Evolutionary conservation across 2,329 filamentous ascomycete species (phyloP).

Genomic region (Colletotrichum navitas): DNA sequence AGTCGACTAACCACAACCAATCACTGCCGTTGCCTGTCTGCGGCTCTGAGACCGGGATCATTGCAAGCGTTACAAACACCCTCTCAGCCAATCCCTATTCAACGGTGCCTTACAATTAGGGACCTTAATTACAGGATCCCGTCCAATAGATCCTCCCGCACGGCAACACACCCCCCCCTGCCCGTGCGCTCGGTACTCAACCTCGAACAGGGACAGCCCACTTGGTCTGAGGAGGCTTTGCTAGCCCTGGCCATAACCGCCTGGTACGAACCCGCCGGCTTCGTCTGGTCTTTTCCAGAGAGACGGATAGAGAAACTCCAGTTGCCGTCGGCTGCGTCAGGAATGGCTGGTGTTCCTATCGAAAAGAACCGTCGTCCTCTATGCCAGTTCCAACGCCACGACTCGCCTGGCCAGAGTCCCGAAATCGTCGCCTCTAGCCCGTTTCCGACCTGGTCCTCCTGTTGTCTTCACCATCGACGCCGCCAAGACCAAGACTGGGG

Average conservation of each 20-base stretch:
- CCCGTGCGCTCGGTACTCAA: slow-evolving; percentile 41
- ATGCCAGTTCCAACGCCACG: slow-evolving; percentile 33
- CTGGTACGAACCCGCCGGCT: slow-evolving; percentile 25
- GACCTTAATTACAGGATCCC: slow-evolving; percentile 38
- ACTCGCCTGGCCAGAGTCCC: slow-evolving; percentile 12
- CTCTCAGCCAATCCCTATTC: slow-evolving; percentile 31
- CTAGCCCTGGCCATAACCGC: slow-evolving; percentile 31
- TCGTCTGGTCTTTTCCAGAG: background rate
- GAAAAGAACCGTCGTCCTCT: background rate
- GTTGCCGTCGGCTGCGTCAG: slow-evolving; percentile 22
- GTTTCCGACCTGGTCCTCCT: slow-evolving; percentile 13
- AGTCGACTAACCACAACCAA: background rate
- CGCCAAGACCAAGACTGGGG: slow-evolving; percentile 22
- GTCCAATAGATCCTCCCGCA: slow-evolving; percentile 39
- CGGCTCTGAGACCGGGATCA: slow-evolving; percentile 18
- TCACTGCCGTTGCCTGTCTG: background rate
- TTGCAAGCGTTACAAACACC: slow-evolving; percentile 11
- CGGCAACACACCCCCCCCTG: slow-evolving; percentile 10
- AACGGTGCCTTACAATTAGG: slow-evolving; percentile 30
- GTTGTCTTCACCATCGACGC: slow-evolving; percentile 35
- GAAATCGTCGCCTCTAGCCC: slow-evolving; percentile 12
- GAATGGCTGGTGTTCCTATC: slow-evolving; percentile 16
- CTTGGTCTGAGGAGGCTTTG: slow-evolving; percentile 40
- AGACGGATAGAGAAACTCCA: background rate
- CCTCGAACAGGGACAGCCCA: slow-evolving; percentile 42